Conservation (phyloP, 805 yeast species). For the Sugiyamaella chiloensis region DNA sequence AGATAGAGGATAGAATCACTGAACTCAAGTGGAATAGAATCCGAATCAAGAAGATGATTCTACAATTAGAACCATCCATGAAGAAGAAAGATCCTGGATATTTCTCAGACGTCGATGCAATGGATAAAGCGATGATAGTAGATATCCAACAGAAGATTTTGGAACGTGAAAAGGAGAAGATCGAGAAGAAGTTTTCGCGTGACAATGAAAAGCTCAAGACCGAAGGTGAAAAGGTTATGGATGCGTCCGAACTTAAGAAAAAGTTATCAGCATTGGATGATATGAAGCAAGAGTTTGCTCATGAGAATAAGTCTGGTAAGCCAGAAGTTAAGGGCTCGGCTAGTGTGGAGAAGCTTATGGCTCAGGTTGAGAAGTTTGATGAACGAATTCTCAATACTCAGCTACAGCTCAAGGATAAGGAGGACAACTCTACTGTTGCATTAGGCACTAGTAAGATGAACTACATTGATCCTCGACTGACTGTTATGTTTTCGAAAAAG, state of each 20-base stretch:
- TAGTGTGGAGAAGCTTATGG: slow-evolving; percentile 66
- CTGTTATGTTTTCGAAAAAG: slow-evolving; percentile 84
- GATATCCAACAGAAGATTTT: slow-evolving; percentile 57
- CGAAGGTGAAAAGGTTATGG: slow-evolving; percentile 53
- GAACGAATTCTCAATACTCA: slow-evolving; percentile 64
- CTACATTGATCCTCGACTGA: slow-evolving; percentile 90
- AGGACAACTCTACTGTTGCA: slow-evolving; percentile 91
- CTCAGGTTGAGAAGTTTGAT: slow-evolving; percentile 69
- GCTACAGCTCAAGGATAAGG: slow-evolving; percentile 83
- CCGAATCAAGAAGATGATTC: slow-evolving; percentile 65
- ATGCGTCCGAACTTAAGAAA: slow-evolving; percentile 56
- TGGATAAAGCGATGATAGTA: slow-evolving; percentile 61
- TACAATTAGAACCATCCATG: slow-evolving; percentile 55
- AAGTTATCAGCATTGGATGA: slow-evolving; percentile 53
- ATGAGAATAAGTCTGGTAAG: slow-evolving; percentile 58
- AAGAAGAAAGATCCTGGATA: slow-evolving; percentile 51
- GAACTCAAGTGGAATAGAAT: slow-evolving; percentile 85
- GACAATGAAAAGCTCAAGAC: slow-evolving; percentile 72
- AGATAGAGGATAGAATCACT: slow-evolving; percentile 69
- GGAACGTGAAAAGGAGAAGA: slow-evolving; percentile 63
- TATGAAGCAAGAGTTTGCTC: slow-evolving; percentile 41
- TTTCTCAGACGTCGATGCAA: slow-evolving; percentile 65
- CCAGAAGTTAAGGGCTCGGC: slow-evolving; percentile 46
- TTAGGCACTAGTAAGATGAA: slow-evolving; percentile 90
- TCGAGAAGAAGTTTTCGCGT: slow-evolving; percentile 59